Evolutionary conservation across 106 monocot genomes (phyloP).

Genomic region (Dioscorea alata): DNA sequence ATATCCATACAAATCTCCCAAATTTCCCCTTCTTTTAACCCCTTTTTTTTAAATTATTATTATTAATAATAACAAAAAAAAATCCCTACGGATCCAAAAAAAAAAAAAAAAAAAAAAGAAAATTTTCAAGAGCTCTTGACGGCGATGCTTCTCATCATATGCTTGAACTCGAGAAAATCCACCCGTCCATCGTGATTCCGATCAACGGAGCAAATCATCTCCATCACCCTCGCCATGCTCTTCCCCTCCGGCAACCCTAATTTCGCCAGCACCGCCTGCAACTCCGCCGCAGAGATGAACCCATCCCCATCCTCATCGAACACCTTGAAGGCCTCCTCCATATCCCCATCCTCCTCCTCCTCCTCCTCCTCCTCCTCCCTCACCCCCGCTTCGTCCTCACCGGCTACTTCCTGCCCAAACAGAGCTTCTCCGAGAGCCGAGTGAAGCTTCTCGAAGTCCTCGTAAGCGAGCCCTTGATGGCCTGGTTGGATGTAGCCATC

Average conservation of each 20-base stretch:
- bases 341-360: constrained; percentile 37
- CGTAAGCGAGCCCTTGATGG: constrained; percentile 53
- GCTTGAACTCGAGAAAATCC: constrained; percentile 59
- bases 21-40: too few relatives aligned
- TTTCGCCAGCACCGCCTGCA: constrained; percentile 59
- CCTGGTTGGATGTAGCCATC: constrained; percentile 33
- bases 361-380: background rate
- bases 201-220: constrained; percentile 69
- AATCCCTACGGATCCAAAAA: too few relatives aligned
- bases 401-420: constrained; percentile 7
- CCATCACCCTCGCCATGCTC: constrained; percentile 23
- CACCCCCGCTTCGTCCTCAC: background rate
- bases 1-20: too few relatives aligned
- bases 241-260: constrained; percentile 51
- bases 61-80: background rate
- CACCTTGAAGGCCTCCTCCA: constrained; percentile 67
- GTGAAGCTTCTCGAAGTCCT: constrained; percentile 57
- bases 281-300: constrained; percentile 61
- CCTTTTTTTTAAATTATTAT: too few relatives aligned
- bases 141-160: constrained; percentile 46
- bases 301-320: constrained; percentile 78
- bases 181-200: constrained; percentile 43
- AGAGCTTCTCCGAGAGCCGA: constrained; percentile 43
- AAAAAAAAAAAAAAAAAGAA: too few relatives aligned
- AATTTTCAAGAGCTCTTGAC: constrained; percentile 2